Conservation (phyloP, 2,329 filamentous ascomycete species). For the Exophiala spinifera region DNA sequence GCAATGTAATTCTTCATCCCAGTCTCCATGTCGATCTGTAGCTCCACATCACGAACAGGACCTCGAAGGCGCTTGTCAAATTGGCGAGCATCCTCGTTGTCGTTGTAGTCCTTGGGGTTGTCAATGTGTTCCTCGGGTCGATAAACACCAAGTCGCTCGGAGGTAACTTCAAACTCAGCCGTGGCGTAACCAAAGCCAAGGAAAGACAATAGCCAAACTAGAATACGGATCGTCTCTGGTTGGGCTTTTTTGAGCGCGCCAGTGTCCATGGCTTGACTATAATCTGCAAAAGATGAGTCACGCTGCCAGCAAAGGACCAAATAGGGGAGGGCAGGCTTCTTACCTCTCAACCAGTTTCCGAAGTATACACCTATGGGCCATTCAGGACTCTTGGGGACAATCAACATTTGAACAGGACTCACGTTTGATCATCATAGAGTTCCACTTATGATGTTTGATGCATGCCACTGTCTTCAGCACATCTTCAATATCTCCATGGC, state of each 20-base stretch:
- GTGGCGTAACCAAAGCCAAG: slow-evolving; percentile 82
- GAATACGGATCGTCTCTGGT: slow-evolving; percentile 71
- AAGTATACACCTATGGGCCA: slow-evolving; percentile 8
- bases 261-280: slow-evolving; percentile 74
- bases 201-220: slow-evolving; percentile 80
- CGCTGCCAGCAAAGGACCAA: too few relatives aligned
- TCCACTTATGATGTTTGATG: slow-evolving; percentile 80
- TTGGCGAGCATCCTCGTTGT: slow-evolving; percentile 78
- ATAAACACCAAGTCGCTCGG: slow-evolving; percentile 75
- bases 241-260: slow-evolving; percentile 76
- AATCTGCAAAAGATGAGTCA: neutral
- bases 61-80: slow-evolving; percentile 78
- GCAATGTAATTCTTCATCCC: slow-evolving; percentile 99
- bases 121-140: slow-evolving; percentile 64
- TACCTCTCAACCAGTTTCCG: slow-evolving; percentile 73
- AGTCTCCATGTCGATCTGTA: slow-evolving; percentile 69
- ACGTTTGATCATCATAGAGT: slow-evolving; percentile 51
- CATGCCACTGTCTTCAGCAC: slow-evolving; percentile 75
- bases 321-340: neutral
- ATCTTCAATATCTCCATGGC: slow-evolving; percentile 70
- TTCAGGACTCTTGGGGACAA: neutral
- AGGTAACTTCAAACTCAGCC: slow-evolving; percentile 78
- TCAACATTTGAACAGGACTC: neutral
- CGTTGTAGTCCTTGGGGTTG: slow-evolving; percentile 81
- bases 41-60: slow-evolving; percentile 68